Evolutionary conservation across 2,329 filamentous ascomycete species (phyloP).

Genomic region (Chaetomium olivaceum): DNA sequence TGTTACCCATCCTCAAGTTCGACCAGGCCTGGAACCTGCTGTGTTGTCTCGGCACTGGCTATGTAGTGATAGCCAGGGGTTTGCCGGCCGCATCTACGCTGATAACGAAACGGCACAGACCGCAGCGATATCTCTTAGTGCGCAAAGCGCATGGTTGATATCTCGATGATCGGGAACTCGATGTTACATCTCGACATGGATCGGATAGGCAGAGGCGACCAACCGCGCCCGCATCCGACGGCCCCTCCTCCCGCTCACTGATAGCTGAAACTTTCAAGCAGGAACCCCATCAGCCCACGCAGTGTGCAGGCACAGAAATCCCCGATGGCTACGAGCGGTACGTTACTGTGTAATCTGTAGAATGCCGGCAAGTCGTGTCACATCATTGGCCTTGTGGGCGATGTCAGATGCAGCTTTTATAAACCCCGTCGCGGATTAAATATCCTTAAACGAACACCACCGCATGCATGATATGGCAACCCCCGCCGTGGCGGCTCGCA

Average conservation of each 20-base stretch:
- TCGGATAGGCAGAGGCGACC: conserved; percentile 8
- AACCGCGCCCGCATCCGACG: conserved; percentile 12
- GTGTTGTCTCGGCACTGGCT: conserved; percentile 4
- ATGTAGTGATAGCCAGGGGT: not conserved
- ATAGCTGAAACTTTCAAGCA: not conserved
- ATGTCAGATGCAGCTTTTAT: not conserved
- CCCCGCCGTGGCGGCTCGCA: not conserved
- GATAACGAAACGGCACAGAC: not conserved
- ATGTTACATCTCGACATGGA: conserved; percentile 4
- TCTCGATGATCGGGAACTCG: not conserved
- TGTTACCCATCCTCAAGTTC: not conserved
- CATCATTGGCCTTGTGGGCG: not conserved
- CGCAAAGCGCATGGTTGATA: not conserved
- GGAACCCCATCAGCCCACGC: not conserved
- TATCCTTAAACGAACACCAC: not conserved
- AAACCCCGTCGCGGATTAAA: not conserved
- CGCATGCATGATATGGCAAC: conserved; percentile 2
- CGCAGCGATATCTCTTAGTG: not conserved
- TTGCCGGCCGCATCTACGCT: not conserved
- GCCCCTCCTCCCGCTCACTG: not conserved
- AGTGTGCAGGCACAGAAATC: not conserved
- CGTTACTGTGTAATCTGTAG: not conserved
- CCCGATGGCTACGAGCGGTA: not conserved
- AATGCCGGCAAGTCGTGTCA: not conserved
- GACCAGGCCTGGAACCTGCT: not conserved